phyloP scores from a whole-genome alignment of 116 monocot species.

The Iris pallida region DNA sequence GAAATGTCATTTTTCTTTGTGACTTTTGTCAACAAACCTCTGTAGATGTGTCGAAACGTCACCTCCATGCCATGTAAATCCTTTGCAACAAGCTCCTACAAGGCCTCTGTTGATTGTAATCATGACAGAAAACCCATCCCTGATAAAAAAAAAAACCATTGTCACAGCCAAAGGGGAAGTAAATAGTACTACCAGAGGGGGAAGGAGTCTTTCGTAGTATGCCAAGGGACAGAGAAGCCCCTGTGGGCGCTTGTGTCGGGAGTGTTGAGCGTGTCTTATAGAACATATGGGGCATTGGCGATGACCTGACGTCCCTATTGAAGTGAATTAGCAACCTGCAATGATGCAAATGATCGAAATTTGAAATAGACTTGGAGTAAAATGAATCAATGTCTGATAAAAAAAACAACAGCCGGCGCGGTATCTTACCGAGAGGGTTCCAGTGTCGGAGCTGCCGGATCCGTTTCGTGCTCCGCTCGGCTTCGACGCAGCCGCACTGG shows the following conservation, averaged over 20 bases:
- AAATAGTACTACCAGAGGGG: conserved; percentile 14
- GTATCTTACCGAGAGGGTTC: conserved; percentile 7
- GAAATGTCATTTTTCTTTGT: too few relatives aligned
- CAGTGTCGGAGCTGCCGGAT: conserved; percentile 27
- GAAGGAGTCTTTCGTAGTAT: conserved; percentile 85
- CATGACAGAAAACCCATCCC: conserved; percentile 38
- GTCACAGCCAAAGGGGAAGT: conserved; percentile 52
- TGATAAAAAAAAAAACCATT: not conserved
- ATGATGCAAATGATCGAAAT: too few relatives aligned
- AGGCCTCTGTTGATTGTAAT: conserved; percentile 88
- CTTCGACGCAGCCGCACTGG: conserved; percentile 26
- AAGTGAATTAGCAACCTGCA: too few relatives aligned
- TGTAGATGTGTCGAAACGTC: conserved; percentile 93
- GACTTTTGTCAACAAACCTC: too few relatives aligned
- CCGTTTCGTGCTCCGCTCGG: conserved; percentile 16
- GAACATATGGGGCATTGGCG: conserved; percentile 77
- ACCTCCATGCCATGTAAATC: conserved; percentile 89
- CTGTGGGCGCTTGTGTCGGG: conserved; percentile 94
- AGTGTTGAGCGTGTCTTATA: conserved; percentile 95
- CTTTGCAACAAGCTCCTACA: conserved; percentile 88
- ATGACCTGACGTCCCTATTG: conserved; percentile 21
- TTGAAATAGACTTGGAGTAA: too few relatives aligned
- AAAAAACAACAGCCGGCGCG: too few relatives aligned
- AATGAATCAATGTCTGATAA: too few relatives aligned
- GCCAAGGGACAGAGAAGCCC: conserved; percentile 83